Evolutionary conservation across 176 grass and related monocot species (phyloP).

Genomic region (Eleusine coracana): DNA sequence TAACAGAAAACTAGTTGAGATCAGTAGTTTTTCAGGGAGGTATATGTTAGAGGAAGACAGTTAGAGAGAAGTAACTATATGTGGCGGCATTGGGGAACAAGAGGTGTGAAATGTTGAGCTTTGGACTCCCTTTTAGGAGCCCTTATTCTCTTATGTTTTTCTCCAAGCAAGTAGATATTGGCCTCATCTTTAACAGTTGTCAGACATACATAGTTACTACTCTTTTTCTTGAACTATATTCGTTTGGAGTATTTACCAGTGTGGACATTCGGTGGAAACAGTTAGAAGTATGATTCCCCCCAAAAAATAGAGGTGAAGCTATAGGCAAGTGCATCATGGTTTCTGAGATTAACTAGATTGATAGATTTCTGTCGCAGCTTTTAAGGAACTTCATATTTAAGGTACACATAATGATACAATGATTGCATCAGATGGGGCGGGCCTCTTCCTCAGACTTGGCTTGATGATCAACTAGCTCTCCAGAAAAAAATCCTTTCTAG

Average conservation of each 20-base stretch:
- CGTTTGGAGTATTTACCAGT: constrained; percentile 11
- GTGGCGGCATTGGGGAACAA: background rate
- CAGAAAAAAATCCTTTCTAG: constrained; percentile 79
- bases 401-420: constrained; percentile 11
- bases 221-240: background rate
- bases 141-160: background rate
- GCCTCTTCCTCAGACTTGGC: constrained; percentile 69
- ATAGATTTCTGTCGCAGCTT: background rate
- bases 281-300: background rate
- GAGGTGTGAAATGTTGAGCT: background rate
- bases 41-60: background rate
- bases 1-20: background rate
- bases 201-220: background rate
- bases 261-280: background rate
- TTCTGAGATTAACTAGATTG: background rate
- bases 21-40: background rate
- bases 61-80: background rate
- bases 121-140: background rate
- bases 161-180: background rate
- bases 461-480: constrained; percentile 76
- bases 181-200: constrained; percentile 1
- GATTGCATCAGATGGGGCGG: constrained; percentile 67
- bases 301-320: background rate
- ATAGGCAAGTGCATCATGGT: background rate
- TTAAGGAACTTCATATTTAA: constrained; percentile 1